Base-by-base conservation (phyloP, 176 grass and related monocot genomes). In the Oryza glaberrima region DNA sequence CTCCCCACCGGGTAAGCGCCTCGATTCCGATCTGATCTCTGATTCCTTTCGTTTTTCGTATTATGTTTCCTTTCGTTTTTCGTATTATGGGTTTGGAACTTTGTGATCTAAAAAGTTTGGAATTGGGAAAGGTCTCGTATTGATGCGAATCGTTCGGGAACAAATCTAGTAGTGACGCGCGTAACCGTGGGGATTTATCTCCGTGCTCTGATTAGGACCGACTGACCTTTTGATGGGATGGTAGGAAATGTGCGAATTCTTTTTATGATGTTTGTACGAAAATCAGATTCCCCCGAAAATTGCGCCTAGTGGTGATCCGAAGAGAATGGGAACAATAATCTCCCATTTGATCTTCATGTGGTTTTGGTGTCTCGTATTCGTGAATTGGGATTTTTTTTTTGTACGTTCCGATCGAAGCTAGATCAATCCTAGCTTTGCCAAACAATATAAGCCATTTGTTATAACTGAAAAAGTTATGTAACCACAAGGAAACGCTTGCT, bases 1-100 rank as follows among this genome's bases (percentile, higher is more conserved):
- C 90, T 97, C 26, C 95, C 95, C 77, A 91, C 86, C 36, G 95
- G 95, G 95, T 97, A 94, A 85, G 17, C 11, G 28, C 35, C 65
- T 35, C 11, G 44, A 45, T 70, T 32, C 34, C 35, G 69, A 68
- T 89, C 88, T 52, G 83, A 89, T 85, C 22, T 15, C 23, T 41
- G 25, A 0, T 5, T 36, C 35, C 0, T 3, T 71, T 77, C 12
- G 1, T 26, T 65, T 80, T 13, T 5, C 8, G 25, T n/a, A 30
- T 30, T 30, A 30, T 30, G 30, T 30, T 30, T 26, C 12, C 11
- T 61, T 36, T 17, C 6, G 56, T 76, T 35, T 76, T 34, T 30
- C 2, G 56, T 56, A 46, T 36, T 73, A 44, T 76, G 84, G 82
- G 47, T 0, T 75, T 20, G 28, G 61, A 46, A 43, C 48, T 58